Percentiles rank a stretch among this genome's conserved stretches.
Conservation (phyloP, 768 basidiomycete species). For the Tephrocybe sp. region DNA sequence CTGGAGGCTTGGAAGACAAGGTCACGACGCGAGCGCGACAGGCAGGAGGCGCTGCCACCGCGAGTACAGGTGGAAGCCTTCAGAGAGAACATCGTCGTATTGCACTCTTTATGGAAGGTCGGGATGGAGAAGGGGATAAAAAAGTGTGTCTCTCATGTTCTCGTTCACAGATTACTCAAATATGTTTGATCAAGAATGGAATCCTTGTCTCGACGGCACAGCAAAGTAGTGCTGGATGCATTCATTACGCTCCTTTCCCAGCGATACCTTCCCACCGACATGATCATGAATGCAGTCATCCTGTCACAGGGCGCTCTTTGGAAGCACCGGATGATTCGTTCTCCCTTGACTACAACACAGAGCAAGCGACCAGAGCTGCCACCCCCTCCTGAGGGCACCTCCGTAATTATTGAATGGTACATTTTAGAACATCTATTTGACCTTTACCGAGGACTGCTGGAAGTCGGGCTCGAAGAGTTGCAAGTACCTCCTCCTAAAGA, state of each 20-base stretch:
- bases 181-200: constrained; percentile 42
- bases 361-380: constrained; percentile 23
- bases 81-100: constrained; percentile 70
- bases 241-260: constrained; percentile 65
- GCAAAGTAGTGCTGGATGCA: constrained; percentile 48
- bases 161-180: constrained; percentile 8
- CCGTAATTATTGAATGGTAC: constrained; percentile 55
- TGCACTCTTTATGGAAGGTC: constrained; percentile 76
- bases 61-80: constrained; percentile 59
- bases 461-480: constrained; percentile 65
- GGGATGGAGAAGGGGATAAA: constrained; percentile 52
- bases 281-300: constrained; percentile 72
- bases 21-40: constrained; percentile 38
- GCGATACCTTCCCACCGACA: constrained; percentile 71
- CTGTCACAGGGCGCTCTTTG: constrained; percentile 82
- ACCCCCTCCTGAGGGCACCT: constrained; percentile 29
- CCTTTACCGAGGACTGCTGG: constrained; percentile 61
- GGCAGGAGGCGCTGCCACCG: constrained; percentile 38
- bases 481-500: constrained; percentile 56
- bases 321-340: constrained; percentile 77
- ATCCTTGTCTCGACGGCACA: constrained; percentile 45
- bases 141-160: constrained; percentile 46
- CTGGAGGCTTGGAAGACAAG: constrained; percentile 58
- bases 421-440: constrained; percentile 69
- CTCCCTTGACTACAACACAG: constrained; percentile 31